These are phyloP conservation scores for Penstemon barbatus DNA, from an alignment of 257 asterid species.

Conservation along the genomic window DNA sequence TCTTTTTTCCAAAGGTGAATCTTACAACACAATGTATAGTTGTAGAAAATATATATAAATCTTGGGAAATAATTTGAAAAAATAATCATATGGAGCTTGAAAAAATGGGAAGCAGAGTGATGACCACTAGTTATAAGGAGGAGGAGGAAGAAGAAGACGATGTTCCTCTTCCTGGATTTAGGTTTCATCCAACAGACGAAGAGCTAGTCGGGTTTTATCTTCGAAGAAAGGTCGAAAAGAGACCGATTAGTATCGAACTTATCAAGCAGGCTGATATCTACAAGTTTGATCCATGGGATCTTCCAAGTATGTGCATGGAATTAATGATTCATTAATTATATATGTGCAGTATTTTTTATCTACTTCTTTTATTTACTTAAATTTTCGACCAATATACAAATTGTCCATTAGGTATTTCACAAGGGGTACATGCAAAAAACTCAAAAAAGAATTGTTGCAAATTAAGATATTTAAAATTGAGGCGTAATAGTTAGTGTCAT, in stretches of 20 bases:
- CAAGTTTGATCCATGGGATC: constrained; percentile 63
- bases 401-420: too few relatives aligned
- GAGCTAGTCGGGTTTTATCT: constrained; percentile 59
- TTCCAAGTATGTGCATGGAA: constrained; percentile 38
- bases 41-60: too few relatives aligned
- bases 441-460: too few relatives aligned
- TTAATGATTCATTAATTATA: too few relatives aligned
- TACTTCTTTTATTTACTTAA: too few relatives aligned
- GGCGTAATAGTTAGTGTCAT: too few relatives aligned
- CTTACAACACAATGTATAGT: neutral
- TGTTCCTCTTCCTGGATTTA: constrained; percentile 47
- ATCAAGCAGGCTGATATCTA: constrained; percentile 51
- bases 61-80: too few relatives aligned
- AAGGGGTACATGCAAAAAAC: too few relatives aligned
- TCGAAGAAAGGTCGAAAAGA: constrained; percentile 42
- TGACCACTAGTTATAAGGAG: neutral
- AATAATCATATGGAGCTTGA: constrained; percentile 26
- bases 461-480: too few relatives aligned
- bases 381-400: too few relatives aligned
- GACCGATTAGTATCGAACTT: constrained; percentile 33
- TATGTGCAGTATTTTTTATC: too few relatives aligned
- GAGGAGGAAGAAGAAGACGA: constrained; percentile 23
- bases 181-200: constrained; percentile 56
- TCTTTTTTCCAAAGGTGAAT: constrained; percentile 10
- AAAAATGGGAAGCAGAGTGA: constrained; percentile 9